phyloP scores from a whole-genome alignment of 1,139 yeast species.

The Pichia sp. region DNA sequence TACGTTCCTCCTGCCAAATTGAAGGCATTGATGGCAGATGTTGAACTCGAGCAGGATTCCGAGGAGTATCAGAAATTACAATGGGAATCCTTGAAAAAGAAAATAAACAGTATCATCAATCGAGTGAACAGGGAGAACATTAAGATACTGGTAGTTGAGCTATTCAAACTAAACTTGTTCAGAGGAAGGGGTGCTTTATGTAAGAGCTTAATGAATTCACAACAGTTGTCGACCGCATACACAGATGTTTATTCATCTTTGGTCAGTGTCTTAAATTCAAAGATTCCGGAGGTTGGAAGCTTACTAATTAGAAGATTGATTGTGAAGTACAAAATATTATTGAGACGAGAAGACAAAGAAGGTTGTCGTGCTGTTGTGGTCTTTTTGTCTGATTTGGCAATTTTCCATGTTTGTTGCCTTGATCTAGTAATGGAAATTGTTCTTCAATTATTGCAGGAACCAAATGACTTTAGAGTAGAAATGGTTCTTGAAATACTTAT shows the following conservation, averaged over 20 bases:
- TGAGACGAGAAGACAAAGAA: constrained; percentile 43
- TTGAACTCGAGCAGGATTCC: constrained; percentile 26
- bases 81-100: constrained; percentile 52
- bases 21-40: constrained; percentile 39
- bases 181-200: constrained; percentile 61
- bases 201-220: constrained; percentile 54
- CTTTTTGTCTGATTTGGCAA: constrained; percentile 61
- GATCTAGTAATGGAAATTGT: constrained; percentile 60
- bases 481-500: constrained; percentile 42
- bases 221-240: constrained; percentile 33
- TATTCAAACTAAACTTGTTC: constrained; percentile 51
- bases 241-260: constrained; percentile 56
- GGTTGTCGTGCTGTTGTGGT: constrained; percentile 40
- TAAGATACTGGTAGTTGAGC: constrained; percentile 41
- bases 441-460: constrained; percentile 50
- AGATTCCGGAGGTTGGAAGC: constrained; percentile 67
- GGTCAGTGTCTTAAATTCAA: constrained; percentile 57
- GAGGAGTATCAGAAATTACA: constrained; percentile 45
- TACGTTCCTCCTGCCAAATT: constrained; percentile 53
- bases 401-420: constrained; percentile 63
- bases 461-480: constrained; percentile 51
- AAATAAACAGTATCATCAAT: constrained; percentile 46
- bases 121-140: constrained; percentile 46
- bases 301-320: constrained; percentile 51
- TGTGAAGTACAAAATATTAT: constrained; percentile 56